Evolutionary conservation across 2,329 filamentous ascomycete species (phyloP).

Genomic region (Penicillium polonicum): DNA sequence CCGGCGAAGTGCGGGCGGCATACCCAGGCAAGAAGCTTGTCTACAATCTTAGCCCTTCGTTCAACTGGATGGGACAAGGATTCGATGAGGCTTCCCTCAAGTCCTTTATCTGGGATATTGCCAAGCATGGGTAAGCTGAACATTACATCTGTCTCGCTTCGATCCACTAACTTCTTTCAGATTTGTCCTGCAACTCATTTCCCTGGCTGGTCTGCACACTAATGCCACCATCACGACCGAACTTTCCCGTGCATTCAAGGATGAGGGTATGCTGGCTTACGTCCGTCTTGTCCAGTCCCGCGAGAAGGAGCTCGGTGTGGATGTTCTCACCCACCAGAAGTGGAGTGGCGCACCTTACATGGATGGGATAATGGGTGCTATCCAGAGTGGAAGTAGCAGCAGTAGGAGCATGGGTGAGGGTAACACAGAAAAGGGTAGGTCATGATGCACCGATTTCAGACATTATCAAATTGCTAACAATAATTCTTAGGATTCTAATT

Average conservation of each 20-base stretch:
- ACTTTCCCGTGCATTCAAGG: slow-evolving; percentile 77
- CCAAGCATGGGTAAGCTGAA: slow-evolving; percentile 72
- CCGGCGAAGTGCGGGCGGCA: slow-evolving; percentile 67
- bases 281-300: slow-evolving; percentile 87
- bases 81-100: slow-evolving; percentile 80
- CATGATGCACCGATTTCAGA: neutral
- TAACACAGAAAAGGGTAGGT: slow-evolving; percentile 68
- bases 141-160: neutral
- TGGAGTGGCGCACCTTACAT: slow-evolving; percentile 71
- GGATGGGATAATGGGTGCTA: slow-evolving; percentile 83
- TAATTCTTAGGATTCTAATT: neutral
- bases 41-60: slow-evolving; percentile 93
- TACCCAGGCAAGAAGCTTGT: slow-evolving; percentile 84
- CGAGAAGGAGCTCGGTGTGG: slow-evolving; percentile 87
- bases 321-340: slow-evolving; percentile 94
- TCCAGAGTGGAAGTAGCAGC: slow-evolving; percentile 85
- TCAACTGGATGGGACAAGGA: slow-evolving; percentile 98
- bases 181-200: slow-evolving; percentile 65
- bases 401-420: slow-evolving; percentile 94
- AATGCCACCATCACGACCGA: slow-evolving; percentile 67
- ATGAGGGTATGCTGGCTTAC: slow-evolving; percentile 94
- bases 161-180: slow-evolving; percentile 31
- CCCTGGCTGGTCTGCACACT: slow-evolving; percentile 62
- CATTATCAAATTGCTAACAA: neutral
- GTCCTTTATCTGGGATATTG: slow-evolving; percentile 95